These are phyloP conservation scores for Eremochloa ophiuroides DNA, from an alignment of 176 grass and related monocot genomes.

Conservation along the genomic window DNA sequence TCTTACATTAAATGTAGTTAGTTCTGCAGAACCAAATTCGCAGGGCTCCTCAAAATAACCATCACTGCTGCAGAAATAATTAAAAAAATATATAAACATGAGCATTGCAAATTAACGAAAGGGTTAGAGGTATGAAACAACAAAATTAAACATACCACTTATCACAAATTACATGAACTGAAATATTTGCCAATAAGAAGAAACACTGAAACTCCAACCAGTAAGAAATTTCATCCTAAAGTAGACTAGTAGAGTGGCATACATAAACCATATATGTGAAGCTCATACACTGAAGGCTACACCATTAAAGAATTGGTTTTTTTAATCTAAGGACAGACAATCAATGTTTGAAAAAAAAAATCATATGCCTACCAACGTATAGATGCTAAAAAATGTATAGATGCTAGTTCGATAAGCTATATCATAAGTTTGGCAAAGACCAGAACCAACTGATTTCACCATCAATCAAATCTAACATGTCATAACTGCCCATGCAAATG, in stretches of 20 bases:
- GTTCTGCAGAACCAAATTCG: slow-evolving; percentile 52
- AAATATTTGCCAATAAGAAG: background rate
- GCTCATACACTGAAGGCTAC: background rate
- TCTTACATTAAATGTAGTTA: slow-evolving; percentile 59
- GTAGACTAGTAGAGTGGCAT: background rate
- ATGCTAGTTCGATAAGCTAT: background rate
- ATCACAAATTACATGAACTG: background rate
- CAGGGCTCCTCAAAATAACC: slow-evolving; percentile 35
- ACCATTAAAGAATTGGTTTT: background rate
- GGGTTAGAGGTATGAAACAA: background rate
- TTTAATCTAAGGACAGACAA: background rate
- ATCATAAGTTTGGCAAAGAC: slow-evolving; percentile 13
- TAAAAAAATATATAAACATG: slow-evolving; percentile 19
- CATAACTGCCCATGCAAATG: background rate
- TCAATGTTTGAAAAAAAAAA: background rate
- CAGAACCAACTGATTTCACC: background rate
- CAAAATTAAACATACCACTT: background rate
- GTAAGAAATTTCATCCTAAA: background rate
- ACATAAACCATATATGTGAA: background rate
- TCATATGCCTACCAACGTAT: background rate
- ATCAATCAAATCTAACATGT: background rate
- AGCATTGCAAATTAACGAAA: slow-evolving; percentile 11
- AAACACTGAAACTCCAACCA: background rate
- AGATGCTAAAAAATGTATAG: slow-evolving; percentile 17
- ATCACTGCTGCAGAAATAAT: slow-evolving; percentile 34